Evolutionary conservation across 495 filamentous ascomycete genomes (phyloP).

Genomic region (Penicillium turbatum): DNA sequence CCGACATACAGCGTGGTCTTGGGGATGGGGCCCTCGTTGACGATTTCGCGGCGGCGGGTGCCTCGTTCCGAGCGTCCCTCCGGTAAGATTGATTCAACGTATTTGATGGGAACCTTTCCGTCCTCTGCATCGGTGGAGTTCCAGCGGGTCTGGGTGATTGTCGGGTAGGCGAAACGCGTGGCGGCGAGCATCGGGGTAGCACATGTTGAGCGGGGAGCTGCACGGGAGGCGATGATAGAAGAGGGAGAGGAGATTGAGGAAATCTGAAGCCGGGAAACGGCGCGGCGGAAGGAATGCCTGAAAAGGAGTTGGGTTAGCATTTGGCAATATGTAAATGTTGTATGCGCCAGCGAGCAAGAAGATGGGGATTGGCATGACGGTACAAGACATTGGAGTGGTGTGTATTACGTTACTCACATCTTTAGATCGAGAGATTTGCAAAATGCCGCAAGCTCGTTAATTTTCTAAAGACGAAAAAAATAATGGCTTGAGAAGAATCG

Average conservation of each 20-base stretch:
- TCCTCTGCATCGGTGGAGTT: slow-evolving; percentile 16
- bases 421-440: background rate
- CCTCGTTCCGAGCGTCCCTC: background rate
- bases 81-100: background rate
- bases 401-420: background rate
- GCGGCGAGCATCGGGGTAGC: background rate
- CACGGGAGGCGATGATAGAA: background rate
- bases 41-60: background rate
- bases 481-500: background rate
- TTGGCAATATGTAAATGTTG: background rate
- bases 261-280: slow-evolving; percentile 47
- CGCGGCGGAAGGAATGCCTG: slow-evolving; percentile 49
- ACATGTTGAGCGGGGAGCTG: slow-evolving; percentile 6
- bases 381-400: background rate
- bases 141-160: slow-evolving; percentile 16
- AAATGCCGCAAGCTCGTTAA: background rate
- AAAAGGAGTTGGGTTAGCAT: slow-evolving; percentile 8
- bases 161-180: slow-evolving; percentile 1
- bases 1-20: slow-evolving; percentile 64
- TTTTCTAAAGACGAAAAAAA: background rate
- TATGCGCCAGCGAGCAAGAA: background rate
- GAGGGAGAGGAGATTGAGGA: slow-evolving; percentile 18
- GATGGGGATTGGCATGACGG: background rate
- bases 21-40: slow-evolving; percentile 12
- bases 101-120: background rate